These are phyloP conservation scores for Carex myosuroides DNA, from an alignment of 176 grass and related monocot genomes.

Conservation along the genomic window DNA sequence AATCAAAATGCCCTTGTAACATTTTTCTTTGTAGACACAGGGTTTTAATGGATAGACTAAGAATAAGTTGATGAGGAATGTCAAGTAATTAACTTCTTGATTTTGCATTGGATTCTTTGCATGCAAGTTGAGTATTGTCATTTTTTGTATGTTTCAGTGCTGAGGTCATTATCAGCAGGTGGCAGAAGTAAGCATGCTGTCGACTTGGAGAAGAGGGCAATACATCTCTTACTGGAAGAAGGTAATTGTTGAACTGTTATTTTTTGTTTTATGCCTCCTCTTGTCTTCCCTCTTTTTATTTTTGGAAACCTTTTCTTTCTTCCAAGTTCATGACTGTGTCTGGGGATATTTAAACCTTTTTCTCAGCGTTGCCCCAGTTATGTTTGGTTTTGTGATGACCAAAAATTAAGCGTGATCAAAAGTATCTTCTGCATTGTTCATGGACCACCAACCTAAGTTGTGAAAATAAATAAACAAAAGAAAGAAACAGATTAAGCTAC, in stretches of 20 bases:
- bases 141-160: constrained; percentile 40
- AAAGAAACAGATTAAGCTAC: background rate
- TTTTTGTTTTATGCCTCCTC: background rate
- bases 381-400: constrained; percentile 16
- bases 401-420: background rate
- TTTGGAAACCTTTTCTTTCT: background rate
- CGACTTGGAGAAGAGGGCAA: constrained; percentile 84
- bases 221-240: constrained; percentile 87
- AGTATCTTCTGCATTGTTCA: background rate
- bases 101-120: constrained; percentile 9
- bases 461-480: background rate
- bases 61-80: background rate
- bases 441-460: background rate
- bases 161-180: constrained; percentile 60
- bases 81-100: constrained; percentile 5
- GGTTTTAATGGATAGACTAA: background rate
- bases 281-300: background rate
- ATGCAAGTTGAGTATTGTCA: background rate
- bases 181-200: constrained; percentile 73
- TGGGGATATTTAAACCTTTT: background rate
- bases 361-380: background rate
- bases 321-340: background rate
- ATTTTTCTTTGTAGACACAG: background rate
- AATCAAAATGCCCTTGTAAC: background rate
- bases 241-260: constrained; percentile 38